Percentiles rank a stretch among this genome's conserved stretches.
These are phyloP conservation scores for Psidium guajava DNA, from an alignment of 345 rosid species.

Conservation along the genomic window DNA sequence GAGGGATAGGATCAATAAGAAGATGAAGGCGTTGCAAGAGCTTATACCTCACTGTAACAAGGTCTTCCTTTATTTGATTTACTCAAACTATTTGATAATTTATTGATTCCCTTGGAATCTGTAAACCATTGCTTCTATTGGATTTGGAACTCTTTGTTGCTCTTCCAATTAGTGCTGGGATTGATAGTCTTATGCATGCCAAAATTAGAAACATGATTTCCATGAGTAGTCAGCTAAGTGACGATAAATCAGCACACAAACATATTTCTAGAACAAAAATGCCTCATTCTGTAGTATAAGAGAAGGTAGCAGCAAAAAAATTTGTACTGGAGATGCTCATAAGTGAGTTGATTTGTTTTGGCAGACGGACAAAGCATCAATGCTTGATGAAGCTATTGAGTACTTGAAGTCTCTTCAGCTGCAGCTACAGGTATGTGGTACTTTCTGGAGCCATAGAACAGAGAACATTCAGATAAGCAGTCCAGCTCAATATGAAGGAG, in stretches of 20 bases:
- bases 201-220: not conserved
- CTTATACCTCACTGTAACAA: conserved; percentile 86
- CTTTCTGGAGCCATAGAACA: not conserved
- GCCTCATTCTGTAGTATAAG: not conserved
- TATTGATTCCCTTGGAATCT: not conserved
- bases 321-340: not conserved
- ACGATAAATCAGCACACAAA: not conserved
- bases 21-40: conserved; percentile 80
- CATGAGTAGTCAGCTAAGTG: not conserved
- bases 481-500: not conserved
- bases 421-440: conserved; percentile 59
- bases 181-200: not conserved
- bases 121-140: not conserved
- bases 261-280: not conserved
- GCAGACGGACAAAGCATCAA: conserved; percentile 92
- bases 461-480: not conserved
- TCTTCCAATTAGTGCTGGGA: not conserved
- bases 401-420: conserved; percentile 88
- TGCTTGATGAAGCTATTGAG: conserved; percentile 89
- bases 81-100: not conserved
- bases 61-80: conserved; percentile 22
- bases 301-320: not conserved
- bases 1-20: conserved; percentile 84
- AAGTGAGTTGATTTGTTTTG: not conserved
- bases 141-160: not conserved